A percentile compares a stretch with the other conserved stretches of the same genome.
phyloP scores from a whole-genome alignment of 2,329 filamentous ascomycete species.

The Cytospora leucostoma region DNA sequence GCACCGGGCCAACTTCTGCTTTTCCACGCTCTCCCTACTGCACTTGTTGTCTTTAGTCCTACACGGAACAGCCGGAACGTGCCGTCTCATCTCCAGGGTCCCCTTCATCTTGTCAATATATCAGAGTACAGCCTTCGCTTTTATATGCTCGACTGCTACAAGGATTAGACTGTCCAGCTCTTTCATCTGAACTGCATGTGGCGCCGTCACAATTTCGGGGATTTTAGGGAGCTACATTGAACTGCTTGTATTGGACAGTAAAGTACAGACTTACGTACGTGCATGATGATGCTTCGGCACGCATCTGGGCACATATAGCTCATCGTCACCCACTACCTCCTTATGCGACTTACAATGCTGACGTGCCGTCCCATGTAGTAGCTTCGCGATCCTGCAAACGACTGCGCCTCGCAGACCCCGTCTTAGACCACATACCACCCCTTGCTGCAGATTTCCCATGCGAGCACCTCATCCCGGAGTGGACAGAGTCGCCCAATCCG shows the following conservation, averaged over 20 bases:
- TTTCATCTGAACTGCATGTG: not conserved
- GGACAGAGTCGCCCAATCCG: conserved; percentile 12
- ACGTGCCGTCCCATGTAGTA: conserved; percentile 11
- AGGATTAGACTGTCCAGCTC: not conserved
- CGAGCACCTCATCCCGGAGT: conserved; percentile 13
- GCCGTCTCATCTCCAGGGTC: not conserved
- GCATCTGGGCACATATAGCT: not conserved
- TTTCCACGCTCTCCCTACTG: not conserved
- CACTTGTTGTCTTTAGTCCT: not conserved
- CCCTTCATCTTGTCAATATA: not conserved
- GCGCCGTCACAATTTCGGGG: not conserved
- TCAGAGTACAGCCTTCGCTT: not conserved
- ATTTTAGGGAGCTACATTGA: not conserved
- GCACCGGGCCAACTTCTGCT: not conserved
- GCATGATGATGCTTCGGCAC: not conserved
- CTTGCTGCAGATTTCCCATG: conserved; percentile 16
- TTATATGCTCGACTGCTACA: not conserved
- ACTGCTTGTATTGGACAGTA: conserved; percentile 7
- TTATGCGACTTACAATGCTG: conserved; percentile 18
- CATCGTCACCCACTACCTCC: not conserved
- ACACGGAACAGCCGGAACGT: conserved; percentile 1
- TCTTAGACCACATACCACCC: conserved; percentile 7
- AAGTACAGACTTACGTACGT: not conserved
- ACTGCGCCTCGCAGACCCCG: conserved; percentile 8
- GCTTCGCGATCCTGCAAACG: conserved; percentile 9